These are phyloP conservation scores for Paracamarosporium sp. DNA, from an alignment of 2,329 filamentous ascomycete genomes.

Conservation along the genomic window DNA sequence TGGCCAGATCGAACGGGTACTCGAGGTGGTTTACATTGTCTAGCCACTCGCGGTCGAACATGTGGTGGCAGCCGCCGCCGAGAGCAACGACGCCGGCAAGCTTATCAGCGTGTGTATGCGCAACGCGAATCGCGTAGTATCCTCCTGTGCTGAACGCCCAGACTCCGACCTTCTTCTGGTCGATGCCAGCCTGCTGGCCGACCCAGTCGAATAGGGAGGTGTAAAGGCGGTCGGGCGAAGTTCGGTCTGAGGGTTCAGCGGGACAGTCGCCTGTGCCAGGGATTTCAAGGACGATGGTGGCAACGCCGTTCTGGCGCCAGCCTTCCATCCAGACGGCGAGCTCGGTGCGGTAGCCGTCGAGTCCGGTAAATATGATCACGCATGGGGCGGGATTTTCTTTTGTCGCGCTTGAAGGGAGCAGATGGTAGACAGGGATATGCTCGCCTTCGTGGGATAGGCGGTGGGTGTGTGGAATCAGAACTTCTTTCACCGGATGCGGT, in stretches of 20 bases:
- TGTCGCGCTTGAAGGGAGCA: conserved; percentile 59
- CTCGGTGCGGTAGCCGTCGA: conserved; percentile 67
- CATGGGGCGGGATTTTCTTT: conserved; percentile 55
- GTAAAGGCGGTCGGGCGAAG: conserved; percentile 61
- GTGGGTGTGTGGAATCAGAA: conserved; percentile 66
- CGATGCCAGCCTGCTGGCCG: conserved; percentile 54
- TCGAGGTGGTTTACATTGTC: conserved; percentile 62
- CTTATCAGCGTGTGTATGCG: conserved; percentile 62
- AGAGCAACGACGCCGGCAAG: conserved; percentile 60
- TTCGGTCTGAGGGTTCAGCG: conserved; percentile 53
- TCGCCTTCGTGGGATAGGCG: conserved; percentile 59
- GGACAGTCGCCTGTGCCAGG: conserved; percentile 66
- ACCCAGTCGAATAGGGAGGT: conserved; percentile 63
- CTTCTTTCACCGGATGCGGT: conserved; percentile 66
- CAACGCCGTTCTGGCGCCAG: conserved; percentile 58
- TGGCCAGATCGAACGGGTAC: conserved; percentile 65
- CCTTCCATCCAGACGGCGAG: conserved; percentile 60
- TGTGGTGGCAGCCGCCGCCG: conserved; percentile 62
- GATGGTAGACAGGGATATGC: conserved; percentile 69
- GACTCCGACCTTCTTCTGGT: conserved; percentile 56
- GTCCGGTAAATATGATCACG: conserved; percentile 64
- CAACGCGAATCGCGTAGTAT: conserved; percentile 64
- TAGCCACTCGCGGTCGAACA: conserved; percentile 64
- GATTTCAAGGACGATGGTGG: conserved; percentile 61
- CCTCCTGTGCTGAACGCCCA: conserved; percentile 67